Evolutionary conservation across 2,329 filamentous ascomycete species (phyloP).

Genomic region (Xenoacremonium recifei): DNA sequence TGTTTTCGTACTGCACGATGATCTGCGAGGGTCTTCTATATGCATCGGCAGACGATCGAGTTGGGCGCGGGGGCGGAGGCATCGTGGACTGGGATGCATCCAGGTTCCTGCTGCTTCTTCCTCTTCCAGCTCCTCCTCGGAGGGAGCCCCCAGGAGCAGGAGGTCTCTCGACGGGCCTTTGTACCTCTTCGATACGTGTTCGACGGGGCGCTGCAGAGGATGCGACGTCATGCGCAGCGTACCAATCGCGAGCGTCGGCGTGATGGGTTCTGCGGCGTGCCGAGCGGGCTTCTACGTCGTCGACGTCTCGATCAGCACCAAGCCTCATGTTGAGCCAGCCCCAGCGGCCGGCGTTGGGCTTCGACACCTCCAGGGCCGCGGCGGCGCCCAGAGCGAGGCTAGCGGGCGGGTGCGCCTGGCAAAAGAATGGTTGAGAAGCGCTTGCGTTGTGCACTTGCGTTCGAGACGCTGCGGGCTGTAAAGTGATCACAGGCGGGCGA

Average conservation of each 20-base stretch:
- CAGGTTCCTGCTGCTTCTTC: conserved; percentile 23
- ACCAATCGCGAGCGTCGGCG: conserved; percentile 24
- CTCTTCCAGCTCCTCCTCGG: conserved; percentile 25
- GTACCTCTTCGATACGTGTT: conserved; percentile 27
- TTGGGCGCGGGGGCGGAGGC: conserved; percentile 27
- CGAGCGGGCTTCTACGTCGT: conserved; percentile 24
- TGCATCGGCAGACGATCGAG: conserved; percentile 28
- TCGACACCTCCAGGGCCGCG: conserved; percentile 21
- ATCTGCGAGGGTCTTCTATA: conserved; percentile 29
- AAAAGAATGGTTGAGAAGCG: conserved; percentile 9
- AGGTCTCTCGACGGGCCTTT: conserved; percentile 28
- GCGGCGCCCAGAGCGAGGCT: conserved; percentile 18
- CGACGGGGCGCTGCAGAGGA: conserved; percentile 28
- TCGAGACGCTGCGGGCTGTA: too few relatives aligned
- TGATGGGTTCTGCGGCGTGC: conserved; percentile 27
- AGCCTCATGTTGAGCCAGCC: conserved; percentile 30
- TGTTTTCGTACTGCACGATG: conserved; percentile 23
- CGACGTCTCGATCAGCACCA: conserved; percentile 29
- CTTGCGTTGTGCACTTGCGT: too few relatives aligned
- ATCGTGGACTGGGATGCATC: conserved; percentile 28
- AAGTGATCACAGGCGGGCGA: conserved; percentile 19
- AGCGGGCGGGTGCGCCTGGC: conserved; percentile 15
- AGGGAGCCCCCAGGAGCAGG: too few relatives aligned
- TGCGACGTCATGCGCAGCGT: conserved; percentile 24
- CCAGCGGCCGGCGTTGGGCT: conserved; percentile 23